phyloP scores from a whole-genome alignment of 1,139 yeast genomes.

The Yamadazyma epiphylla region DNA sequence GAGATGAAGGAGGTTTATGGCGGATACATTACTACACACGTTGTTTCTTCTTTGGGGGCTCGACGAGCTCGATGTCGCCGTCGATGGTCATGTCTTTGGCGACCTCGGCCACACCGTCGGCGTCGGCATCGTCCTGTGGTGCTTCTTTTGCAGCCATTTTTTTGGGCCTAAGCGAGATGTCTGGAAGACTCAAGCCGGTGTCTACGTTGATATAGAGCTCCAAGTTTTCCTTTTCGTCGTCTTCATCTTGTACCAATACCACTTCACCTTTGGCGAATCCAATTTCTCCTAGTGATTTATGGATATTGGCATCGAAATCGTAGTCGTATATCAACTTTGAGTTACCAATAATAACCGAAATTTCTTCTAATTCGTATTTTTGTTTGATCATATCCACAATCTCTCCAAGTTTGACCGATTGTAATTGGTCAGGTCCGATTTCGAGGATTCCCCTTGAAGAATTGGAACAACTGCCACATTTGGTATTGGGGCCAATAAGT shows the following conservation, averaged over 20 bases:
- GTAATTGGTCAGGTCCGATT: slow-evolving; percentile 13
- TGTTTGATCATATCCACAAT: slow-evolving; percentile 43
- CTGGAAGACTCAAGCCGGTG: slow-evolving; percentile 19
- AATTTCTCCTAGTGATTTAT: slow-evolving; percentile 46
- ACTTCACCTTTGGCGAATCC: slow-evolving; percentile 59
- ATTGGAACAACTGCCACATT: slow-evolving; percentile 74
- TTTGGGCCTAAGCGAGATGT: slow-evolving; percentile 20
- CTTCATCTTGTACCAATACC: slow-evolving; percentile 74
- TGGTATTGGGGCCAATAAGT: slow-evolving; percentile 57
- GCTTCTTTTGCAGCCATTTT: slow-evolving; percentile 3
- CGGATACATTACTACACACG: too few species aligned
- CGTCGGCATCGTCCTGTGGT: background rate
- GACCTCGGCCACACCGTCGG: background rate
- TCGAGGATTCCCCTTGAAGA: slow-evolving; percentile 43
- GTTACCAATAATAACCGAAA: slow-evolving; percentile 56
- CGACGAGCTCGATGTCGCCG: too few species aligned
- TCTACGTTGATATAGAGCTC: slow-evolving; percentile 55
- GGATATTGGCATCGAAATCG: slow-evolving; percentile 81
- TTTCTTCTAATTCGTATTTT: slow-evolving; percentile 58
- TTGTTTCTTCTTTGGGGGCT: too few species aligned
- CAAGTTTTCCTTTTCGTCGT: slow-evolving; percentile 61
- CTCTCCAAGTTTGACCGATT: slow-evolving; percentile 26
- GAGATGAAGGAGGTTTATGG: too few species aligned
- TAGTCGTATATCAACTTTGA: slow-evolving; percentile 59
- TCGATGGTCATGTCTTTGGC: too few species aligned